These are phyloP conservation scores for Dunaliella primolecta DNA, from an alignment of 139 green algal species.

Conservation along the genomic window DNA sequence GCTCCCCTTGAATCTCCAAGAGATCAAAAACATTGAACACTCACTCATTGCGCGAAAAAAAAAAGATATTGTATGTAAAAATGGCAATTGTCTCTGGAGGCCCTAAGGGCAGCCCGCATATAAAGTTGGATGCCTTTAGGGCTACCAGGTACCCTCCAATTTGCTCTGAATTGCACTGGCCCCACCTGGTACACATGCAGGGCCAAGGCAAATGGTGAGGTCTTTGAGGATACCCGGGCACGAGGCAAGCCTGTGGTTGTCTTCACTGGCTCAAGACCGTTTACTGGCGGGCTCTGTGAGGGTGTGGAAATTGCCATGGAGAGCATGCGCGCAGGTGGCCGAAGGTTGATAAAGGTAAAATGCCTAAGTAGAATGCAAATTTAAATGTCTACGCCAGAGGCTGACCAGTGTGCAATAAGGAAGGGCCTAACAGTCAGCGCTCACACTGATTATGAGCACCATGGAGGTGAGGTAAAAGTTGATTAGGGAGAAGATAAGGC, in stretches of 20 bases:
- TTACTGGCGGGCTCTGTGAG: conserved; percentile 68
- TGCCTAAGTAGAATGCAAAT: neutral
- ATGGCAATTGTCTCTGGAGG: neutral
- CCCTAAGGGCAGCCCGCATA: no score
- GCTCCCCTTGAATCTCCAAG: no score
- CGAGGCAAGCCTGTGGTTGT: conserved; percentile 77
- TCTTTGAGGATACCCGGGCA: conserved; percentile 72
- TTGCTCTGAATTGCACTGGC: neutral
- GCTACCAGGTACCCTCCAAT: neutral
- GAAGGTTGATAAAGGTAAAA: conserved; percentile 45
- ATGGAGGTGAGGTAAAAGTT: no score
- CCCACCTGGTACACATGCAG: conserved; percentile 21
- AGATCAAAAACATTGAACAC: no score
- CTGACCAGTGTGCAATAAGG: neutral
- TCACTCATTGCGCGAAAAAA: no score
- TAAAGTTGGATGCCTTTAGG: neutral
- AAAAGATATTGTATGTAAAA: no score
- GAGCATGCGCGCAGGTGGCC: conserved; percentile 74
- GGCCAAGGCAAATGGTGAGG: conserved; percentile 40
- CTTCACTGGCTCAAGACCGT: conserved; percentile 64
- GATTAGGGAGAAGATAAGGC: no score
- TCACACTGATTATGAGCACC: no score
- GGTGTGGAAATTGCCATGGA: conserved; percentile 69
- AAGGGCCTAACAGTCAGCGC: no score
- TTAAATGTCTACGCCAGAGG: neutral